These are phyloP conservation scores for Sporothrix luriei DNA, from an alignment of 2,329 filamentous ascomycete genomes.

Conservation along the genomic window DNA sequence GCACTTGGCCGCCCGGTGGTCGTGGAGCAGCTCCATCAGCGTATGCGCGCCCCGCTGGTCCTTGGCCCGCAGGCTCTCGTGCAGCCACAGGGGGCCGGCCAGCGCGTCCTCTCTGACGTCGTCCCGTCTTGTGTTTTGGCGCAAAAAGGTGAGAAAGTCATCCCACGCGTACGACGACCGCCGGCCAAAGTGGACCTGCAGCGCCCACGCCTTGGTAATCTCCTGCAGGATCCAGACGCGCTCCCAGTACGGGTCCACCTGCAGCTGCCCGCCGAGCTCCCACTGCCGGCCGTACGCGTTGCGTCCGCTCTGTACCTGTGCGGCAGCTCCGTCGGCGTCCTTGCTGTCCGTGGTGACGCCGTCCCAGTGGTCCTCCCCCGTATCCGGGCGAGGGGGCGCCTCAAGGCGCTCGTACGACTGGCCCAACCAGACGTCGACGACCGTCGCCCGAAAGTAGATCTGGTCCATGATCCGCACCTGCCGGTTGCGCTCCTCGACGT, in stretches of 20 bases:
- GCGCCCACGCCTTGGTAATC: background rate
- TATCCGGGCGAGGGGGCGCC: too few species aligned
- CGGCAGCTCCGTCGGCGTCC: background rate
- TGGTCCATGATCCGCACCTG: constrained; percentile 21
- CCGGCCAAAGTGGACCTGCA: background rate
- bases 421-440: background rate
- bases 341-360: background rate
- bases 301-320: too few species aligned
- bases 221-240: constrained; percentile 11
- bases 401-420: background rate
- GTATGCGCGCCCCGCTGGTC: background rate
- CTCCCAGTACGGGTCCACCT: constrained; percentile 1
- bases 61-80: background rate
- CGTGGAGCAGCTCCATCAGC: background rate
- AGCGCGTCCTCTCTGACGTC: background rate
- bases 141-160: background rate
- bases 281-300: background rate
- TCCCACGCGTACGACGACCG: background rate
- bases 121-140: background rate
- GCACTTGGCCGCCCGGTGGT: background rate
- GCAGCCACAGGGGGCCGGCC: background rate
- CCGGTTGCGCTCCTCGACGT: background rate
- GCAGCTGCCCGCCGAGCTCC: background rate
- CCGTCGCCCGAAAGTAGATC: background rate
- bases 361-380: too few species aligned